Base-by-base conservation (phyloP, 2,329 filamentous ascomycete species). In the Fusarium anguioides region DNA sequence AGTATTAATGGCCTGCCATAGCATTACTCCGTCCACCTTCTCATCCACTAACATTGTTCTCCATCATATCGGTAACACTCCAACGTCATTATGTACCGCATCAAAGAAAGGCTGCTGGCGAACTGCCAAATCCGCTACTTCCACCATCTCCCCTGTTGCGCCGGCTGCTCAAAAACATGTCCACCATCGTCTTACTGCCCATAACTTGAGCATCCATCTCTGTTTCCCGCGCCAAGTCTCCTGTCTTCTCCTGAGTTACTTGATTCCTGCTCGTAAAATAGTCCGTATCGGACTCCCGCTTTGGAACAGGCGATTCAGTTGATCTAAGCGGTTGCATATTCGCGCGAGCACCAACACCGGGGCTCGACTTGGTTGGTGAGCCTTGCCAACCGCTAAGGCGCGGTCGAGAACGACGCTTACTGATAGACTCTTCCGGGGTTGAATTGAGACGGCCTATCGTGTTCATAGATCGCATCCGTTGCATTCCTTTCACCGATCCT, bases 121-220 rank as follows among this genome's bases (percentile, higher is more conserved):
- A 75, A 58, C 69, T 75, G 5, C 73, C 73, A 40, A 66, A 67
- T 24, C 63, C 72, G 18, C 62, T 68, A 9, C 62, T 68, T 24
- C 76, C 79, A 14, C 79, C 80, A 23, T 76, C 72, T 35, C 81
- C 79, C 14, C 79, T 77, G 61, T 74, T 81, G 17, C 81, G 78
- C 18, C 84, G 79, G 44, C 80, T 84, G 60, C 78, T 85, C 26
- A 87, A 75, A 69, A 87, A 87, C 46, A 83, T 59, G 50, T 87
- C 84, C 9, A 87, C 84, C 82, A 87, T 86, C 39, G 78, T 77
- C 72, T 81, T 81, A 67, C 83, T 84, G 4, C 82, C 82, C 60
- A 80, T 72, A 0, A 72, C 73, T 57, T 81, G 79, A 0, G 75
- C 72, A 36, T 79, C 75, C 54, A 64, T 57, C 8, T 73, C 66